Evolutionary conservation across 2,329 filamentous ascomycete genomes (phyloP), one percentile per base, ranked within the genome.

Genomic region (Curvularia eragrostidis): DNA sequence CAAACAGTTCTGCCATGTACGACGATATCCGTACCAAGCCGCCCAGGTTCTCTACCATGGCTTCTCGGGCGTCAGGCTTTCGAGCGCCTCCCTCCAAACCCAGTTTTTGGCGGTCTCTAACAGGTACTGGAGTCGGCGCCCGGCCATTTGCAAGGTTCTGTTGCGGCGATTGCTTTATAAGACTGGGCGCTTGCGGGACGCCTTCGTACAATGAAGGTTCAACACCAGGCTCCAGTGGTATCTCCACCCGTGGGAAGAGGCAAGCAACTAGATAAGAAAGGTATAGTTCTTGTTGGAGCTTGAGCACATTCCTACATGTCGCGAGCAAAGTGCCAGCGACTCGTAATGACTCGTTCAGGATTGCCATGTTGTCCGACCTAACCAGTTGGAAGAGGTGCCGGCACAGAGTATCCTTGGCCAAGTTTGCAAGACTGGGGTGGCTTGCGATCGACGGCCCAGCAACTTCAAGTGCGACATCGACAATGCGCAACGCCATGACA

Each of bases 31-130:
- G 86, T 36, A 93, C 91, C 58, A 99, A 82, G 53, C 94, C 93
- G 34, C 94, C 93, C 43, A 99, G 89, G 67, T 91, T 96, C 79
- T 99, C 95, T 4, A 99, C 92, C 95, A 99, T 99, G 30, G 95
- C 93, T 81, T 99, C 95, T 66, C 95, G 86, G 28, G 95, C 93
- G 77, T 99, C 96, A 3, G 95, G 95, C 74, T 96, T 97, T 61
- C 95, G 86, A 34, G 91, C 87, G 8, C 94, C 93, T 1, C 95
- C 94, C 77, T 98, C 95, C 72, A 99, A 82, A 0, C 95, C 95
- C 34, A 98, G 84, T 74, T 92, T 95, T 75, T 96, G 93, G 52
- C 95, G 87, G 71, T 99, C 95, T 72, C 93, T 93, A 52, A 97
- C 89, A 6, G 91, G 90, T 2, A 98, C 91, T 28, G 95, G 95